Base-by-base conservation (phyloP, 257 asterid species). In the Echites panduratus region DNA sequence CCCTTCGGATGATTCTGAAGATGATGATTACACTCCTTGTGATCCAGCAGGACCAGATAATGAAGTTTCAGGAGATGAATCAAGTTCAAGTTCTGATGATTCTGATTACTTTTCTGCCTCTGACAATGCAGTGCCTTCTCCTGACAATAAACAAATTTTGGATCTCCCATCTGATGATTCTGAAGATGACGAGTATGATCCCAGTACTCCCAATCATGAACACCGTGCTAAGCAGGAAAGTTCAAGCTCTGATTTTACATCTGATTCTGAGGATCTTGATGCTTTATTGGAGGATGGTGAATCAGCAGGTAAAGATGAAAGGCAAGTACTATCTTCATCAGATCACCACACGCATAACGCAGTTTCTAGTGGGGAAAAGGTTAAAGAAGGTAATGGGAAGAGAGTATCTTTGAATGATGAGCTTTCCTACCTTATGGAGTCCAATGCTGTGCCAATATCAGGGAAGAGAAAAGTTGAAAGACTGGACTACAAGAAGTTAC, bases 161-260 rank as follows among this genome's bases (percentile, higher is more conserved):
- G 90, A 86, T 75, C 83, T 88, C 77, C 91, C 96, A 78, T 89
- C 96, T 79, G 98, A 93, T 57, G 98, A 93, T 86, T 91, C 97
- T 9, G 98, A 89, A 81, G 98, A 93, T 77, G 97, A 85, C 70
- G 97, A 93, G 82, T 93, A 79, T 81, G 89, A 88, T 76, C 98
- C 96, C 48, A 69, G 84, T 74, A 89, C 83, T 80, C 80, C 85
- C 19, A 79, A 85, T 69, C 45, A 71, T 66, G 85, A 80, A 52
- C 80, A 80, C 75, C 84, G 75, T 70, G 87, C 69, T 75, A 79
- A 86, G 80, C 77, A 82, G 77, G 90, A 85, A 64, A 73, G 87
- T 81, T 89, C 97, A 63, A 78, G 90, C 80, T 95, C 99, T 79
- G 99, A 90, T 84, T 90, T 95, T 82, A 76, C 96, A 52, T 95